phyloP scores from a whole-genome alignment of 2,329 filamentous ascomycete species.

The Penicillium sp. region DNA sequence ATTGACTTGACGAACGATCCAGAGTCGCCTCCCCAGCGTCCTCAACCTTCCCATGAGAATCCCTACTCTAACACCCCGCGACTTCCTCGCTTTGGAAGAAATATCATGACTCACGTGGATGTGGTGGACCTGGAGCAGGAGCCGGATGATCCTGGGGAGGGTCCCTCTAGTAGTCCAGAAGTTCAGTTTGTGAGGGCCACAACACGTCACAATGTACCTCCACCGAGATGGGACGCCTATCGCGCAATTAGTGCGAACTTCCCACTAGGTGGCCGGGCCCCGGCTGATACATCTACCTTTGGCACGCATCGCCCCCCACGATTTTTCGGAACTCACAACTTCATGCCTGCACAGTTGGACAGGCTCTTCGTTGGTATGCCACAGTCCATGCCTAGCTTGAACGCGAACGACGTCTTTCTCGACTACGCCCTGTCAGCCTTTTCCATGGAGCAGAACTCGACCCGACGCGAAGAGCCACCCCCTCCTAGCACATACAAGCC shows the following conservation, averaged over 20 bases:
- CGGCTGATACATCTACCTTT: too few species aligned
- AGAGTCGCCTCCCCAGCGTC: conserved; percentile 28
- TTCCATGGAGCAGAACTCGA: conserved; percentile 1
- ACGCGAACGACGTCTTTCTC: not conserved
- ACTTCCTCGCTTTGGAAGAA: conserved; percentile 31
- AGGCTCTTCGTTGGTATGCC: not conserved
- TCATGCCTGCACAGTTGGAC: not conserved
- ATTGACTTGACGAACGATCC: conserved; percentile 46
- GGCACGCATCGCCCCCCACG: not conserved
- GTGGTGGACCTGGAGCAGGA: conserved; percentile 39
- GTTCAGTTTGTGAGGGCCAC: conserved; percentile 44
- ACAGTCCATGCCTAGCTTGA: not conserved
- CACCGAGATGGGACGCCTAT: conserved; percentile 4
- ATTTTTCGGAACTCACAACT: not conserved
- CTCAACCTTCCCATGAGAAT: conserved; percentile 8
- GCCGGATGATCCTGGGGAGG: conserved; percentile 11
- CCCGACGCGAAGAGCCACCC: conserved; percentile 6
- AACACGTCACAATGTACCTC: conserved; percentile 15
- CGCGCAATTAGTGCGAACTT: not conserved
- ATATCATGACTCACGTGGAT: conserved; percentile 29
- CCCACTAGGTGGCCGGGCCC: not conserved
- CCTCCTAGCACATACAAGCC: conserved; percentile 48
- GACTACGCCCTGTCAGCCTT: conserved; percentile 11
- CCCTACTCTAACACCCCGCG: conserved; percentile 14
- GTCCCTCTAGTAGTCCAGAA: conserved; percentile 39